These are phyloP conservation scores for Pugionium cornutum DNA, from an alignment of 345 rosid species.

Conservation along the genomic window DNA sequence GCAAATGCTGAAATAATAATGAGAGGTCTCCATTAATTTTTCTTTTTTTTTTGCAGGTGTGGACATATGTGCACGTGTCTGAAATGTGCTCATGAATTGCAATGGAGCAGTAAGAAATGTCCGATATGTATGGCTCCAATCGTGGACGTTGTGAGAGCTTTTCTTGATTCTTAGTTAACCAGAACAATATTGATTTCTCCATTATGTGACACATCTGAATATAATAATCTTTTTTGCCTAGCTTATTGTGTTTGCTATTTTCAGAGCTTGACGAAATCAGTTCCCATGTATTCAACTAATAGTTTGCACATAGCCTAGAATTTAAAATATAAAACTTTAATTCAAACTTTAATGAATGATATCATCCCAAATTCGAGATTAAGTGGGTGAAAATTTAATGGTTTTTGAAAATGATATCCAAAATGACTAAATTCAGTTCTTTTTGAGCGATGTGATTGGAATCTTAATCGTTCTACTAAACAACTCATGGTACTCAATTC, in stretches of 20 bases:
- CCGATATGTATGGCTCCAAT: conserved; percentile 82
- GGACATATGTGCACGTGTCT: conserved; percentile 94
- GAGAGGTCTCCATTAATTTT: not conserved
- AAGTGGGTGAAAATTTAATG: too few species aligned
- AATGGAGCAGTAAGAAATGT: conserved; percentile 69
- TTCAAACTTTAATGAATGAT: too few species aligned
- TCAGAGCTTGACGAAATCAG: conserved; percentile 1
- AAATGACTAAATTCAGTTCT: too few species aligned
- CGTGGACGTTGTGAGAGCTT: conserved; percentile 74
- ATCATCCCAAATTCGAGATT: too few species aligned
- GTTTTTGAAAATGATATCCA: too few species aligned
- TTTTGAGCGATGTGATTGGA: too few species aligned
- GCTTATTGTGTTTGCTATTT: conserved; percentile 4
- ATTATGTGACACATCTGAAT: conserved; percentile 16
- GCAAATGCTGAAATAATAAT: conserved; percentile 10
- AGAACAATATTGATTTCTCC: conserved; percentile 7
- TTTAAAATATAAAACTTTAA: too few species aligned
- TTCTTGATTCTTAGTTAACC: conserved; percentile 50
- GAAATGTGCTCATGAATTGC: conserved; percentile 77
- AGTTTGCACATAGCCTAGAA: too few species aligned
- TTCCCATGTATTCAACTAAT: not conserved
- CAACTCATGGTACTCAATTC: too few species aligned
- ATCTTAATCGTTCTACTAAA: too few species aligned
- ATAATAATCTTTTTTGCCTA: not conserved
- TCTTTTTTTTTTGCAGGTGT: conserved; percentile 47